These are phyloP conservation scores for Pisolithus microcarpus DNA, from an alignment of 768 basidiomycete genomes.

Conservation along the genomic window DNA sequence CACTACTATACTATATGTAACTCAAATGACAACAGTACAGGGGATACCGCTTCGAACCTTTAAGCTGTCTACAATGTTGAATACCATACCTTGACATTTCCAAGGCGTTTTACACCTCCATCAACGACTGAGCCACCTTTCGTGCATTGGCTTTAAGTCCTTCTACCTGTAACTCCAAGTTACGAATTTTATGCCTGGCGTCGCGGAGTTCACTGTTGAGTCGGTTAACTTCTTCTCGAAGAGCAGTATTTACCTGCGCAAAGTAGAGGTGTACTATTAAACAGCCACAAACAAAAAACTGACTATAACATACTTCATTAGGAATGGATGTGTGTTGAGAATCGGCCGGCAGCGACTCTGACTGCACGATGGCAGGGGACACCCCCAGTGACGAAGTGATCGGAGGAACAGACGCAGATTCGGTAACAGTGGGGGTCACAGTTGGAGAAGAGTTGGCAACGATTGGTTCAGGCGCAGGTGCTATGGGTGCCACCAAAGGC, in stretches of 20 bases:
- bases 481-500: constrained; percentile 15
- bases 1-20: too few species aligned
- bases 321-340: constrained; percentile 1
- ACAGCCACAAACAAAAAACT: background rate
- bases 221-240: constrained; percentile 53
- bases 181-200: constrained; percentile 73
- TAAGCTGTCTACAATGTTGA: too few species aligned
- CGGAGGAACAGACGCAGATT: constrained; percentile 26
- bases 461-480: constrained; percentile 32
- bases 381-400: constrained; percentile 9
- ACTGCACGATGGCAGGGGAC: constrained; percentile 5
- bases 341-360: constrained; percentile 8
- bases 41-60: too few species aligned
- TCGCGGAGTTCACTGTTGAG: constrained; percentile 67
- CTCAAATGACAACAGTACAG: too few species aligned
- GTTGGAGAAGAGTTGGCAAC: background rate
- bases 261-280: background rate
- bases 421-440: constrained; percentile 21
- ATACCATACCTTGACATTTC: too few species aligned
- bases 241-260: constrained; percentile 14
- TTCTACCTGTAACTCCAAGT: constrained; percentile 79
- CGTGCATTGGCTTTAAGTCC: constrained; percentile 65
- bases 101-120: constrained; percentile 16
- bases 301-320: constrained; percentile 26
- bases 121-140: constrained; percentile 63